phyloP scores from a whole-genome alignment of 1,284 basidiomycete genomes.

The Cryptococcus amylolentus region DNA sequence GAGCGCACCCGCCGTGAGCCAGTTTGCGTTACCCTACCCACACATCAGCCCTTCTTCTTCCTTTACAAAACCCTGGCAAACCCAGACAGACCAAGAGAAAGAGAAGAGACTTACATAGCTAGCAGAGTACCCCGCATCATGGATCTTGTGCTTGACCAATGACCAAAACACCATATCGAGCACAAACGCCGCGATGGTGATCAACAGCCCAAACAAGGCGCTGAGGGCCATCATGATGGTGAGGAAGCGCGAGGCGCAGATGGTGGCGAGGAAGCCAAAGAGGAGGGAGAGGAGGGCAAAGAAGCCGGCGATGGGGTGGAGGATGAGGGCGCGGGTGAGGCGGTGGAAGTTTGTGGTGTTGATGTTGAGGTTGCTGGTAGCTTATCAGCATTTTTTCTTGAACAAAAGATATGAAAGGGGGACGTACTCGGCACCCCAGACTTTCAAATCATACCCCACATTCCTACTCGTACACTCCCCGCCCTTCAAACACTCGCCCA shows the following conservation, averaged over 20 bases:
- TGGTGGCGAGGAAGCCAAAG: constrained; percentile 64
- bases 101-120: constrained; percentile 50
- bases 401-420: neutral
- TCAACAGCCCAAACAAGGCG: constrained; percentile 61
- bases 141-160: constrained; percentile 61
- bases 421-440: constrained; percentile 24
- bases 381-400: neutral
- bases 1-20: constrained; percentile 68
- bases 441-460: constrained; percentile 38
- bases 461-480: constrained; percentile 23
- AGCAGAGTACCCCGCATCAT: constrained; percentile 52
- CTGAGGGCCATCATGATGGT: constrained; percentile 71
- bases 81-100: neutral
- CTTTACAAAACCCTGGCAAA: too few species aligned
- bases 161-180: constrained; percentile 77
- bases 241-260: constrained; percentile 61
- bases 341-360: constrained; percentile 60
- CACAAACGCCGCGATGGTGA: constrained; percentile 65
- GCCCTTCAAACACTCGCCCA: constrained; percentile 60
- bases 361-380: constrained; percentile 27
- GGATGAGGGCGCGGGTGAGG: constrained; percentile 66
- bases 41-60: neutral
- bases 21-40: constrained; percentile 46
- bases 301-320: constrained; percentile 73
- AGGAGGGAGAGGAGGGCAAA: constrained; percentile 67